These are phyloP conservation scores for Sphagnum contortum DNA, from an alignment of 225 moss, liverwort and hornwort species.

Conservation along the genomic window DNA sequence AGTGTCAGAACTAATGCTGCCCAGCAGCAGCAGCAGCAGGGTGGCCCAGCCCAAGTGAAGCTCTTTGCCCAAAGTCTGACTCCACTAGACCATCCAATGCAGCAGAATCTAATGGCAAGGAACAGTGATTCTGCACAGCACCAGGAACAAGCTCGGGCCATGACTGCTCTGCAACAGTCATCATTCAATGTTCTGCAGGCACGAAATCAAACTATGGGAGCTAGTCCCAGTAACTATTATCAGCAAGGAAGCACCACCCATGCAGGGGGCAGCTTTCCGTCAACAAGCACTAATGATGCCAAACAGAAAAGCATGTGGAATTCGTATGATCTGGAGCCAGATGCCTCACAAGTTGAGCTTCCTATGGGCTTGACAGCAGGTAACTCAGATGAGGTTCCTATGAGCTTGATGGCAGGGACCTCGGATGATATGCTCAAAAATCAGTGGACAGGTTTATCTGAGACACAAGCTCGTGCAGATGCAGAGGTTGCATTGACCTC, in stretches of 20 bases:
- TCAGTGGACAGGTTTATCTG: conserved; percentile 60
- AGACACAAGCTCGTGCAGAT: conserved; percentile 38
- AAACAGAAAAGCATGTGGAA: conserved; percentile 68
- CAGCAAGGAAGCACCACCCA: conserved; percentile 27
- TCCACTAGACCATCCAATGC: conserved; percentile 47
- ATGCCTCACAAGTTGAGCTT: conserved; percentile 58
- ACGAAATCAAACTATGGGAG: conserved; percentile 22
- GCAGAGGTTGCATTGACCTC: conserved; percentile 35
- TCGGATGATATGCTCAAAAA: conserved; percentile 43
- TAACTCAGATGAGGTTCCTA: conserved; percentile 36
- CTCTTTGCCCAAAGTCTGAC: conserved; percentile 69
- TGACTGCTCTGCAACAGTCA: conserved; percentile 30
- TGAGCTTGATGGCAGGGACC: conserved; percentile 29
- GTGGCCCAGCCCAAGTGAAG: conserved; percentile 48
- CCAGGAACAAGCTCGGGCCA: conserved; percentile 20
- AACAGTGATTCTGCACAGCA: conserved; percentile 30
- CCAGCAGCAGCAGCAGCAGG: conserved; percentile 33
- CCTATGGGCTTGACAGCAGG: conserved; percentile 35
- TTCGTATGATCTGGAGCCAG: conserved; percentile 47
- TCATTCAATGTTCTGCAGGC: conserved; percentile 29
- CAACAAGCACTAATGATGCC: conserved; percentile 34
- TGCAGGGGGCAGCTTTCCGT: conserved; percentile 31
- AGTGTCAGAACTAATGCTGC: conserved; percentile 46
- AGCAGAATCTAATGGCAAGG: conserved; percentile 55
- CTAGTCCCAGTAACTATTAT: conserved; percentile 29